These are phyloP conservation scores for Serendipita vermifera DNA, from an alignment of 768 basidiomycete genomes.

Conservation along the genomic window DNA sequence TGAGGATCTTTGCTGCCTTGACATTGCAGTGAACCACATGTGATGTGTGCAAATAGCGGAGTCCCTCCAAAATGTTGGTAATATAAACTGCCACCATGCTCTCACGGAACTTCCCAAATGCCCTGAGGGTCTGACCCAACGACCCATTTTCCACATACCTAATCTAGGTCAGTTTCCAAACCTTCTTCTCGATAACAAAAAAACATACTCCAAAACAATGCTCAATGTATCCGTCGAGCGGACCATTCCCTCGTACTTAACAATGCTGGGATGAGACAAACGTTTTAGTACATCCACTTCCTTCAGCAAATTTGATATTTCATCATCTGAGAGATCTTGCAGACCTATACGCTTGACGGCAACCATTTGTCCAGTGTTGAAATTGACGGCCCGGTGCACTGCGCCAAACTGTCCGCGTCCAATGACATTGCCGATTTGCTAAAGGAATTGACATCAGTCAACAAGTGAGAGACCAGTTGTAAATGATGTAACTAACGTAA, in stretches of 20 bases:
- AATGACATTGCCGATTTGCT: slow-evolving; percentile 98
- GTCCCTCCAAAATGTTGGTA: slow-evolving; percentile 33
- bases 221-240: slow-evolving; percentile 77
- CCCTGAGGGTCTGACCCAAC: slow-evolving; percentile 29
- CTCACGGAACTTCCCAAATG: slow-evolving; percentile 33
- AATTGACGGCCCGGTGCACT: slow-evolving; percentile 32
- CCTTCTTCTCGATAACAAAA: slow-evolving; percentile 12
- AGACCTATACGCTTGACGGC: slow-evolving; percentile 90
- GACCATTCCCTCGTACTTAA: slow-evolving; percentile 93
- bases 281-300: slow-evolving; percentile 89
- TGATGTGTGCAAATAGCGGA: slow-evolving; percentile 30
- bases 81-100: slow-evolving; percentile 31
- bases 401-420: slow-evolving; percentile 58
- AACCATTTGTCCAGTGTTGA: slow-evolving; percentile 39
- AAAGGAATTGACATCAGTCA: slow-evolving; percentile 13
- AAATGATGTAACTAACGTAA: slow-evolving; percentile 16
- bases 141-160: slow-evolving; percentile 36
- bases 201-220: slow-evolving; percentile 83
- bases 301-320: slow-evolving; percentile 79
- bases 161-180: background rate
- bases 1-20: slow-evolving; percentile 36
- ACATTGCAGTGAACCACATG: slow-evolving; percentile 35
- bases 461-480: no score
- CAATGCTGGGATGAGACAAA: slow-evolving; percentile 85
- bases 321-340: slow-evolving; percentile 80